These are phyloP conservation scores for Baudoinia panamericana DNA, from an alignment of 495 filamentous ascomycete species.

Conservation along the genomic window DNA sequence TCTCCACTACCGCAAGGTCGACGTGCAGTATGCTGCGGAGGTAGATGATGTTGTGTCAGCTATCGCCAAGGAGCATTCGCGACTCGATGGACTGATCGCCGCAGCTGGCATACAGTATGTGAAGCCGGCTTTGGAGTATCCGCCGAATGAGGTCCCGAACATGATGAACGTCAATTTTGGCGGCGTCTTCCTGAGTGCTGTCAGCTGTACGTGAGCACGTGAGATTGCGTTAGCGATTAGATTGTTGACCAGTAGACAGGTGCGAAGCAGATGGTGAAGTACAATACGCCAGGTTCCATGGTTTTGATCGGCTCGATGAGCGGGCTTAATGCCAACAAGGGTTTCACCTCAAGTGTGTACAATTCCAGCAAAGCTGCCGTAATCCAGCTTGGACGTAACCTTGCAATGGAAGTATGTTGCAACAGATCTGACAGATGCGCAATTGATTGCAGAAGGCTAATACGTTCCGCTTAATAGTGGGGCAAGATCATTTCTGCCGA, in stretches of 20 bases:
- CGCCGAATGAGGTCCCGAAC: slow-evolving; percentile 47
- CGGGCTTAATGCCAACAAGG: slow-evolving; percentile 58
- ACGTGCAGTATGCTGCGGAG: slow-evolving; percentile 46
- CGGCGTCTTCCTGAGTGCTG: slow-evolving; percentile 62
- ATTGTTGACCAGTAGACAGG: neutral
- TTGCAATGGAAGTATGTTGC: slow-evolving; percentile 45
- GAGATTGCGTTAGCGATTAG: neutral
- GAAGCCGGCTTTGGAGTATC: slow-evolving; percentile 56
- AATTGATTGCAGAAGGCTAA: neutral
- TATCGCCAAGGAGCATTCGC: slow-evolving; percentile 42
- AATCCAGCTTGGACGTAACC: slow-evolving; percentile 47
- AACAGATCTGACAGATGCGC: neutral
- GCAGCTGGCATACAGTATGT: slow-evolving; percentile 65
- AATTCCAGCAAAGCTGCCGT: slow-evolving; percentile 60
- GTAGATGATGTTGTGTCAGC: slow-evolving; percentile 39
- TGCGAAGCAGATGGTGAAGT: slow-evolving; percentile 63
- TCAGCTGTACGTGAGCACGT: slow-evolving; percentile 34
- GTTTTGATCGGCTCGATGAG: slow-evolving; percentile 65
- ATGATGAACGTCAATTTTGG: slow-evolving; percentile 70
- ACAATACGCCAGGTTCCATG: slow-evolving; percentile 58
- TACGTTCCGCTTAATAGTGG: too few relatives aligned
- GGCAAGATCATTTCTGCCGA: slow-evolving; percentile 29
- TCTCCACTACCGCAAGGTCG: slow-evolving; percentile 49
- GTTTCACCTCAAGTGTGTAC: slow-evolving; percentile 52
- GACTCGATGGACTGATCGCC: slow-evolving; percentile 62